Percentiles rank a stretch among this genome's conserved stretches.
These are phyloP conservation scores for Fomitopsis pulvina DNA, from an alignment of 768 basidiomycete species.

Conservation along the genomic window DNA sequence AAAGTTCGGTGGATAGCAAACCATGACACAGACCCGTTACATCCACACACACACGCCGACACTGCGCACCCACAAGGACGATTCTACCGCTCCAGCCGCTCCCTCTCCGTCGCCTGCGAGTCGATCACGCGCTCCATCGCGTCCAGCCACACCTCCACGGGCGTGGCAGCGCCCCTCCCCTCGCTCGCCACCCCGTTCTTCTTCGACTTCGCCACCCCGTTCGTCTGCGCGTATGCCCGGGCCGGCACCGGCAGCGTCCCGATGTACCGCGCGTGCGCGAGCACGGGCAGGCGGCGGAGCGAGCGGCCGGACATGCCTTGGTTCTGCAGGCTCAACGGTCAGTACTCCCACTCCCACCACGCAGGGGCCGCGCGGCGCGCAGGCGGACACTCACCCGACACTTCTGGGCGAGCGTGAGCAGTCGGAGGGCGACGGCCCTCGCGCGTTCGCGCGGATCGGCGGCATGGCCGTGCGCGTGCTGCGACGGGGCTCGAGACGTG, in stretches of 20 bases:
- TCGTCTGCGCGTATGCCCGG: neutral
- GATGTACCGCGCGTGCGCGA: slow-evolving; percentile 84
- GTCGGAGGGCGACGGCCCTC: slow-evolving; percentile 46
- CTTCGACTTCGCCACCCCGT: slow-evolving; percentile 4
- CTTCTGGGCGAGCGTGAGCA: slow-evolving; percentile 63
- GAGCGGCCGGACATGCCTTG: slow-evolving; percentile 91
- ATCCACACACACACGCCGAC: too few relatives aligned
- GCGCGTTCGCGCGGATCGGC: slow-evolving; percentile 39
- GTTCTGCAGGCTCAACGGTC: slow-evolving; percentile 28
- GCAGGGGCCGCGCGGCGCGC: neutral
- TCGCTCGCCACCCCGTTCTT: slow-evolving; percentile 1
- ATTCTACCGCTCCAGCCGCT: slow-evolving; percentile 33
- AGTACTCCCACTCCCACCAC: neutral
- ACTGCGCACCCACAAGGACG: too few relatives aligned
- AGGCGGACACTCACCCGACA: slow-evolving; percentile 59
- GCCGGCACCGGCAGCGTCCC: slow-evolving; percentile 33
- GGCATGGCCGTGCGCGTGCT: neutral
- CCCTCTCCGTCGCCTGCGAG: slow-evolving; percentile 47
- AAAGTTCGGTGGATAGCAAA: too few relatives aligned
- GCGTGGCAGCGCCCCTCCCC: slow-evolving; percentile 22
- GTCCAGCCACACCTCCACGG: slow-evolving; percentile 70
- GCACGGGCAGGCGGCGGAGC: slow-evolving; percentile 87
- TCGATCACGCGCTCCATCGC: slow-evolving; percentile 77
- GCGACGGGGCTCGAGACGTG: neutral
- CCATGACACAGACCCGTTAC: too few relatives aligned